Conservation (phyloP, 108 stramenopile genomes). For the Phaeodactylum tricornutum region DNA sequence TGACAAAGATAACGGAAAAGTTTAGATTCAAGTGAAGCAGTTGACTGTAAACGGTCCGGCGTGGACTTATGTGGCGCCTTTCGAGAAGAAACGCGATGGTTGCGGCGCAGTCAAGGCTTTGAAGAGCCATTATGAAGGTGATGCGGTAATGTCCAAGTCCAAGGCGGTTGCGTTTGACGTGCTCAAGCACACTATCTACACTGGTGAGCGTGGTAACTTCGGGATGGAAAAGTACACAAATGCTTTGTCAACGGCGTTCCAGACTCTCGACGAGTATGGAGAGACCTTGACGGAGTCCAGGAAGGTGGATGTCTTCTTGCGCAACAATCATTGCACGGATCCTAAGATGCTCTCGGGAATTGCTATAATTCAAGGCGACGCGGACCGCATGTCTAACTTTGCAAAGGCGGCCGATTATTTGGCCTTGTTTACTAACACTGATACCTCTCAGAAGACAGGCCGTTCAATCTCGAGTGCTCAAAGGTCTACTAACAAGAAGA, state of each 20-base stretch:
- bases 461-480: no score
- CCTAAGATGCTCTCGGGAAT: neutral
- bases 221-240: constrained; percentile 9
- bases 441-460: no score
- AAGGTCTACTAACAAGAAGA: no score
- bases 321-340: neutral
- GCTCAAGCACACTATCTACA: constrained; percentile 1
- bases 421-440: no score
- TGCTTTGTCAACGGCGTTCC: constrained; percentile 2
- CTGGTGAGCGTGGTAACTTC: constrained; percentile 13
- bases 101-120: constrained; percentile 17
- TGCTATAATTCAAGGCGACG: neutral
- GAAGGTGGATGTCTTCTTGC: constrained; percentile 11
- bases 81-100: constrained; percentile 8
- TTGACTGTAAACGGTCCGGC: no score
- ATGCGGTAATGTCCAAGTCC: neutral
- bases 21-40: no score
- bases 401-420: neutral
- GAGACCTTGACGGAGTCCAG: constrained; percentile 6
- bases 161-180: neutral
- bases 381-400: neutral
- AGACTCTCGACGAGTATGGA: constrained; percentile 10
- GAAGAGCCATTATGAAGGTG: constrained; percentile 9
- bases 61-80: constrained; percentile 11
- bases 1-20: no score